phyloP scores from a whole-genome alignment of 2,329 filamentous ascomycete species.

The Fusarium austroafricanum region DNA sequence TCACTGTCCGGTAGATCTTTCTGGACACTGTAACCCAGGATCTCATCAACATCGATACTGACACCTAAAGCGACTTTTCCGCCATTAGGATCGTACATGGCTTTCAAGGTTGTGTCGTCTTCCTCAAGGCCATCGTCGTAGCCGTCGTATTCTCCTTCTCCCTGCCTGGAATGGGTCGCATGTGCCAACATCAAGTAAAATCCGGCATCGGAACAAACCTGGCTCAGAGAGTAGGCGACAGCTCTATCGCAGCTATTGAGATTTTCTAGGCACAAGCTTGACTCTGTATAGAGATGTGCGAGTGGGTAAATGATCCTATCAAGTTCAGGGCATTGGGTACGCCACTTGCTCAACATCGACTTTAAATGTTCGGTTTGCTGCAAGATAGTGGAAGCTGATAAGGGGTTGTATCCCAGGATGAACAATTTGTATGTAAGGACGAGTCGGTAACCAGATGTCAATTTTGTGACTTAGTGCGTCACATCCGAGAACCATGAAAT shows the following conservation, averaged over 20 bases:
- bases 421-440: slow-evolving; percentile 33
- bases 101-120: no score
- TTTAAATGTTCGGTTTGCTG: slow-evolving; percentile 5
- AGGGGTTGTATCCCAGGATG: background rate
- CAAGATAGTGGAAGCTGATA: background rate
- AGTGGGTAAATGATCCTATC: slow-evolving; percentile 16
- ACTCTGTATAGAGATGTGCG: slow-evolving; percentile 18
- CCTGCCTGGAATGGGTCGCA: background rate
- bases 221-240: slow-evolving; percentile 1
- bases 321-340: background rate
- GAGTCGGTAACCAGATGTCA: slow-evolving; percentile 24
- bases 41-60: no score
- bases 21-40: no score
- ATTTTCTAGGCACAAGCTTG: slow-evolving; percentile 16
- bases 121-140: no score
- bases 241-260: slow-evolving; percentile 23
- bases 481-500: slow-evolving; percentile 32
- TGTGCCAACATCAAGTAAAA: slow-evolving; percentile 26
- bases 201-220: slow-evolving; percentile 13
- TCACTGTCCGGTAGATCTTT: no score
- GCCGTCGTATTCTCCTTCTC: no score
- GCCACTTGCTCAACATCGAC: slow-evolving; percentile 3
- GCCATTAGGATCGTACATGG: no score
- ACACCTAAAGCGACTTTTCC: no score
- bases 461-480: slow-evolving; percentile 6